A percentile compares a stretch with the other conserved stretches of the same genome.
Conservation (phyloP, 176 grass and related monocot species). For the Echinochloa phyllopogon region DNA sequence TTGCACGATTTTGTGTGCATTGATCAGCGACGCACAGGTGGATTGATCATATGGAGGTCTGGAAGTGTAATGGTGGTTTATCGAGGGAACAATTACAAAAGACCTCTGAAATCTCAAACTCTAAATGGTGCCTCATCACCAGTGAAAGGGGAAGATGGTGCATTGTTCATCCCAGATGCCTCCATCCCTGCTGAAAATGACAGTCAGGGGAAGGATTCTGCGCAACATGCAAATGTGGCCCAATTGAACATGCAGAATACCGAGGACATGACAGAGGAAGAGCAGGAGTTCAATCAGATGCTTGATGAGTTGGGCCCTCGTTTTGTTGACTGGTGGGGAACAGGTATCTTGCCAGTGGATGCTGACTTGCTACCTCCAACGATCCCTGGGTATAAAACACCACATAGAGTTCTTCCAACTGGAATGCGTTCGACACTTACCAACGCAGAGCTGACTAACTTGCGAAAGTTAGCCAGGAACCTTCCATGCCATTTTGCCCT, state of each 20-base stretch:
- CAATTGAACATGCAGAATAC: conserved; percentile 44
- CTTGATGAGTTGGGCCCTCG: conserved; percentile 86
- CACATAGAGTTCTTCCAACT: conserved; percentile 78
- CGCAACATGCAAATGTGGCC: conserved; percentile 26
- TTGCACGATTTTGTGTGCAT: background rate
- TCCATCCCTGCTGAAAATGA: conserved; percentile 44
- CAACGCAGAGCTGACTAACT: conserved; percentile 79
- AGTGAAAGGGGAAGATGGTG: conserved; percentile 40
- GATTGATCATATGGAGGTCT: conserved; percentile 91
- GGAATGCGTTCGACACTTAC: conserved; percentile 80
- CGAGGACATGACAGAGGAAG: conserved; percentile 75
- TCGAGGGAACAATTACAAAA: conserved; percentile 74
- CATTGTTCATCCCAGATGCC: conserved; percentile 70
- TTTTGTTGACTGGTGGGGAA: conserved; percentile 95
- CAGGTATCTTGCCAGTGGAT: conserved; percentile 73
- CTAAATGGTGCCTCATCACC: conserved; percentile 30
- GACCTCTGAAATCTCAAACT: conserved; percentile 62
- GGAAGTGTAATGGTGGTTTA: conserved; percentile 98
- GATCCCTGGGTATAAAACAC: conserved; percentile 89
- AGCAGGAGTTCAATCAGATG: conserved; percentile 83
- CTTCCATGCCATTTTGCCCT: conserved; percentile 97
- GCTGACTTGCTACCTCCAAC: conserved; percentile 81
- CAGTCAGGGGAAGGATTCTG: conserved; percentile 25
- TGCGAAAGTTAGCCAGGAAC: conserved; percentile 71
- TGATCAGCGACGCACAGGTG: conserved; percentile 83